These are phyloP conservation scores for Corchorus capsularis DNA, from an alignment of 345 rosid species.

Conservation along the genomic window DNA sequence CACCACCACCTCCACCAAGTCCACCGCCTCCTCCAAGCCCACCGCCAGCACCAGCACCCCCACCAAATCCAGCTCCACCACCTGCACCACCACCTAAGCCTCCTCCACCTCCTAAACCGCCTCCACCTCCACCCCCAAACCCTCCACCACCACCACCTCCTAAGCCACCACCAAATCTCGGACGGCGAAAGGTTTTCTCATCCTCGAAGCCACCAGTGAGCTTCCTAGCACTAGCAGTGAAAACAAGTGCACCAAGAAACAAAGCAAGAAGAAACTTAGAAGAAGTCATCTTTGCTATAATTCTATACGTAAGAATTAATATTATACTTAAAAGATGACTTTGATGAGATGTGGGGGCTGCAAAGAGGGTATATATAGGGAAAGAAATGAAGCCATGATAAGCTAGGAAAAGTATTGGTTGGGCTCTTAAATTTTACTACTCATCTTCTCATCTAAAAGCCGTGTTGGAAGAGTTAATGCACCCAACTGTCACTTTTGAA, in stretches of 20 bases:
- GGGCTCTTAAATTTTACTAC: conserved; percentile 26
- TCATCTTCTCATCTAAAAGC: conserved; percentile 44
- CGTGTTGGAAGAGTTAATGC: conserved; percentile 37
- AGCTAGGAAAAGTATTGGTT: not conserved
- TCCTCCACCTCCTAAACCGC: conserved; percentile 37
- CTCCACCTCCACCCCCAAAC: conserved; percentile 31
- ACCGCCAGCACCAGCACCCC: conserved; percentile 38
- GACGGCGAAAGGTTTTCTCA: conserved; percentile 35
- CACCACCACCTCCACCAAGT: conserved; percentile 28
- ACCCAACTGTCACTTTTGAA: conserved; percentile 36
- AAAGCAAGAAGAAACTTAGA: conserved; percentile 39
- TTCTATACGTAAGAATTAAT: not conserved
- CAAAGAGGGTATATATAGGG: conserved; percentile 27
- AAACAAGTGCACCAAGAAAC: conserved; percentile 40
- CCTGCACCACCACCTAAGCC: conserved; percentile 39
- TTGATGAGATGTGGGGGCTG: conserved; percentile 23
- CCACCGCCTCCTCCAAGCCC: conserved; percentile 41
- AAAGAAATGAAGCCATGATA: not conserved
- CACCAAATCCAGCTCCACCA: conserved; percentile 31
- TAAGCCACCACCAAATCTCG: conserved; percentile 32
- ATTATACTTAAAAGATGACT: not conserved
- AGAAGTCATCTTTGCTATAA: conserved; percentile 10
- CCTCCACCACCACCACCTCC: conserved; percentile 38
- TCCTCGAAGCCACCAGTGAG: conserved; percentile 38
- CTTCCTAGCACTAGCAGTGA: conserved; percentile 40